Base-by-base conservation (phyloP, 352 stramenopile genomes). In the Pythium myriotylum region DNA sequence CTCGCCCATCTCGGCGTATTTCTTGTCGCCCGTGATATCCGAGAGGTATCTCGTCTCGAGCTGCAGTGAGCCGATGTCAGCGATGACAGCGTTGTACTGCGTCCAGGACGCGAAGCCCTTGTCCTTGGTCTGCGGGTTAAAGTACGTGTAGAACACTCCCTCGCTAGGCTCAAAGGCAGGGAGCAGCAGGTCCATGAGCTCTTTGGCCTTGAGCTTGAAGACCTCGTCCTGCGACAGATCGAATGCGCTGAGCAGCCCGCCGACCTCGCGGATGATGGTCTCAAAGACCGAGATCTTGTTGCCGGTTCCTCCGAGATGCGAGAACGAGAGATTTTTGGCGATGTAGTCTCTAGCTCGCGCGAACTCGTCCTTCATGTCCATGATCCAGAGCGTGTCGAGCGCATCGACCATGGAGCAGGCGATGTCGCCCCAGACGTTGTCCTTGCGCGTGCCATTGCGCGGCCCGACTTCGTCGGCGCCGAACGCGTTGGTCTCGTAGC, bases 201-300 rank as follows among this genome's bases (percentile, higher is more conserved):
- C 94, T 27, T 84, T 59, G 13, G 97, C 97, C 59, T 98, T 96
- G 13, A 91, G 70, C 49, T 98, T 88, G 73, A 99, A 98, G 17
- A 94, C 62, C 4, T 48, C 55, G 71, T 97, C 88, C 1, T 64
- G 41, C 17, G 94, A 93, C 29, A 99, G 72, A 61, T 97, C 87
- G 73, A 97, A 99, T 0, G 97, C 97, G 33, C 91, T 93, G 10
- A 99, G 81, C 5, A 99, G 78, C 9, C 98, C 98, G 19, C 97
- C 98, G 4, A 99, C 81, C 71, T 95, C 93, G 22, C 97, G 92
- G 83, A 99, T 99, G 41, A 97, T 99, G 1, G 96, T 99, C 82
- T 99, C 98, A 80, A 99, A 99, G 20, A 99, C 80, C 20, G 92
- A 99, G 10, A 99, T 81, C 14, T 73, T 60, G 24, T 62, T 60